phyloP scores from a whole-genome alignment of 768 basidiomycete species.

The Boletus eberwhitei region DNA sequence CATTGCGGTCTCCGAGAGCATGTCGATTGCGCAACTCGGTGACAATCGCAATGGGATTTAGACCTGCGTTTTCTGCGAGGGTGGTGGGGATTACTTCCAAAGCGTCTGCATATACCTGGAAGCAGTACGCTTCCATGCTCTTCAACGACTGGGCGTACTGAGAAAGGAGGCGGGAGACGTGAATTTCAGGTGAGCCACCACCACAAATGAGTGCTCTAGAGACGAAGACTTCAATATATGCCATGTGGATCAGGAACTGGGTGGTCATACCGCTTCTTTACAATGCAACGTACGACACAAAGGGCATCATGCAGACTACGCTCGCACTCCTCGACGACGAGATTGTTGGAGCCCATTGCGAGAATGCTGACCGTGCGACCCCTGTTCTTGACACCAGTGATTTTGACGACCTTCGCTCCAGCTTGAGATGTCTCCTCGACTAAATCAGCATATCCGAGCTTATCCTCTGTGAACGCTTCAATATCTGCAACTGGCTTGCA shows the following conservation, averaged over 20 bases:
- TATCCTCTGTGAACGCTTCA: conserved; percentile 96
- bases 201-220: conserved; percentile 89
- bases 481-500: conserved; percentile 97
- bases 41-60: conserved; percentile 97
- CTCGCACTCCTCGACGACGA: conserved; percentile 96
- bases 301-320: conserved; percentile 97
- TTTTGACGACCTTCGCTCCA: conserved; percentile 88
- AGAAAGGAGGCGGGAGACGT: conserved; percentile 87
- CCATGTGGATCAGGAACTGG: not conserved
- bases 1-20: conserved; percentile 89
- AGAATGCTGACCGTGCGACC: conserved; percentile 95
- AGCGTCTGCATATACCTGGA: conserved; percentile 97
- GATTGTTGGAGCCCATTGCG: conserved; percentile 87
- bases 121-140: conserved; percentile 99
- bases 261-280: conserved; percentile 85
- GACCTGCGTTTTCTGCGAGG: conserved; percentile 95
- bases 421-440: conserved; percentile 83
- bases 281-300: conserved; percentile 97
- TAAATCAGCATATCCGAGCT: conserved; percentile 93
- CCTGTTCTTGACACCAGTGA: conserved; percentile 92
- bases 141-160: conserved; percentile 91
- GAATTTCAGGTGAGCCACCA: conserved; percentile 97
- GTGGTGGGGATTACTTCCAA: conserved; percentile 98
- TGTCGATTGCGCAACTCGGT: conserved; percentile 97
- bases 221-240: conserved; percentile 1